A percentile compares a stretch with the other conserved stretches of the same genome.
These are phyloP conservation scores for Paramecium sonneborni DNA, from an alignment of 73 alveolate species.

Conservation along the genomic window DNA sequence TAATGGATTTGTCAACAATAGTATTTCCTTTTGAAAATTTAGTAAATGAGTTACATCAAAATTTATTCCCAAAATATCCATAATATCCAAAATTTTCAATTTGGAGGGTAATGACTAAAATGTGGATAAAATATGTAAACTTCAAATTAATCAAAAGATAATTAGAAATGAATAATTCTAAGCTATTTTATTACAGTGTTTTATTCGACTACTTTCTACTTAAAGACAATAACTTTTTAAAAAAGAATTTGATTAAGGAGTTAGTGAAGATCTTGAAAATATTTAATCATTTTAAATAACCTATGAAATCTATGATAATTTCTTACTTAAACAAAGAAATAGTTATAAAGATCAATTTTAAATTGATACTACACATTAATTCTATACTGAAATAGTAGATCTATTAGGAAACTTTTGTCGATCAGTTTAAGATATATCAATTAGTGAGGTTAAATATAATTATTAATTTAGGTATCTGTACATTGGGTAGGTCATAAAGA, in stretches of 20 bases:
- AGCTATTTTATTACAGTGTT: background rate
- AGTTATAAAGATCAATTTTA: background rate
- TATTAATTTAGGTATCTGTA: background rate
- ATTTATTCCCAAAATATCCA: background rate
- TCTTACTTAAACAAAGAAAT: background rate
- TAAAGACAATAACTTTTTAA: background rate
- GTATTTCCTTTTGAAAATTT: conserved; percentile 24
- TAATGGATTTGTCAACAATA: background rate
- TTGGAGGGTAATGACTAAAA: conserved; percentile 3
- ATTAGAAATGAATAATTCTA: background rate
- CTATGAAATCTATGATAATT: conserved; percentile 32
- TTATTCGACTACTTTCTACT: background rate
- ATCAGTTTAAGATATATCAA: conserved; percentile 1
- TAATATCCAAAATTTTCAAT: conserved; percentile 41
- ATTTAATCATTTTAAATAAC: background rate
- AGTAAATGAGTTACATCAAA: conserved; percentile 29
- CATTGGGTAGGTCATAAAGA: conserved; percentile 57
- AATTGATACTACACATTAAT: conserved; percentile 11
- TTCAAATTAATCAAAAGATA: background rate
- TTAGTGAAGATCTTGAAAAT: background rate
- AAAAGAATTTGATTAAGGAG: conserved; percentile 36
- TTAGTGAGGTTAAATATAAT: background rate
- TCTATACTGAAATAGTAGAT: background rate
- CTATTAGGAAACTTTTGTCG: background rate
- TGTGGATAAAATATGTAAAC: conserved; percentile 21